Evolutionary conservation across 306 rosid species (phyloP).

Genomic region (Vigna reflexopilosa): DNA sequence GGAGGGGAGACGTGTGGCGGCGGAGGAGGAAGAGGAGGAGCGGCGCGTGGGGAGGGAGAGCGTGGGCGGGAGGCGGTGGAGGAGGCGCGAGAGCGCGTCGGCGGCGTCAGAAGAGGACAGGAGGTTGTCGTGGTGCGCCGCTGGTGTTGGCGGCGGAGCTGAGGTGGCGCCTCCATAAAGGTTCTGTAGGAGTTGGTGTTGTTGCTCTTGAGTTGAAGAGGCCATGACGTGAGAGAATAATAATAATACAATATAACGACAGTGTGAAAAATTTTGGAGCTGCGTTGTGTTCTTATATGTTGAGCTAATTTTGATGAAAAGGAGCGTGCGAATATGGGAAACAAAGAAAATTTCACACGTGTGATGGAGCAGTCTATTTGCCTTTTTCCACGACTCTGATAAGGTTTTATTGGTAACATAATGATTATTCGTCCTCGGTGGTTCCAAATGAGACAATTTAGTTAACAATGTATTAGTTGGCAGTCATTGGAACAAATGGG

Average conservation of each 20-base stretch:
- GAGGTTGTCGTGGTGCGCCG: constrained; percentile 49
- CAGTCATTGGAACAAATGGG: background rate
- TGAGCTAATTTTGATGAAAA: background rate
- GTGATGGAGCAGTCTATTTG: background rate
- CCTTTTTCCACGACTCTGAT: background rate
- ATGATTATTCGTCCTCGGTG: background rate
- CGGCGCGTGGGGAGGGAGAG: constrained; percentile 77
- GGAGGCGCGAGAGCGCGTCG: constrained; percentile 73
- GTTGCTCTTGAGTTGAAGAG: constrained; percentile 57
- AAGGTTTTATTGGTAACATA: background rate
- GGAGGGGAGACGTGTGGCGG: constrained; percentile 59
- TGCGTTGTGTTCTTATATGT: background rate
- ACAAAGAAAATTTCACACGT: constrained; percentile 20
- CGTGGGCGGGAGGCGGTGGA: constrained; percentile 80
- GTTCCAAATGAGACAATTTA: background rate
- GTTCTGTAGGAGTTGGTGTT: constrained; percentile 46
- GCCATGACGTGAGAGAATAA: constrained; percentile 51
- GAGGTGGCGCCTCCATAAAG: constrained; percentile 74
- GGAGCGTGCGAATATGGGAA: constrained; percentile 3
- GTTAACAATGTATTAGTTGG: background rate
- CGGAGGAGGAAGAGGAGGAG: constrained; percentile 32
- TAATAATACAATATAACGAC: background rate
- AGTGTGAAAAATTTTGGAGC: background rate
- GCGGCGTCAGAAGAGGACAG: constrained; percentile 59
- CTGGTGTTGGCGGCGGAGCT: constrained; percentile 93